A percentile compares a stretch with the other conserved stretches of the same genome.
phyloP scores from a whole-genome alignment of 257 asterid species.

The Fraxinus excelsior region DNA sequence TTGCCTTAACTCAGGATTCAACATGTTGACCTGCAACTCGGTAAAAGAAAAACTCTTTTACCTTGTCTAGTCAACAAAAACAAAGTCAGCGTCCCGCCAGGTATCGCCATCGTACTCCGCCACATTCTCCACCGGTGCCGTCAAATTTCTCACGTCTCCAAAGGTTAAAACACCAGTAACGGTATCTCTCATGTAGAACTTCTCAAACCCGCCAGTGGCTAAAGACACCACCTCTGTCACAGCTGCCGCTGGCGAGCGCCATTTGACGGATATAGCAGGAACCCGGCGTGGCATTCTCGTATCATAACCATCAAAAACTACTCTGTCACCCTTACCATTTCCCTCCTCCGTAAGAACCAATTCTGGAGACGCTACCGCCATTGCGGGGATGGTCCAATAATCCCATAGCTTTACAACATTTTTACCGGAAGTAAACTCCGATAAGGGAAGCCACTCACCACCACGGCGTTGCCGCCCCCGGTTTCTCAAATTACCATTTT shows the following conservation, averaged over 20 bases:
- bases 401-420: conserved; percentile 91
- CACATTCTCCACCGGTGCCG: conserved; percentile 52
- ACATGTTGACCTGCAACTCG: neutral
- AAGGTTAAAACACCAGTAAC: conserved; percentile 55
- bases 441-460: conserved; percentile 35
- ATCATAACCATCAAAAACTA: conserved; percentile 61
- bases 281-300: conserved; percentile 48
- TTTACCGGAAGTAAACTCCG: conserved; percentile 53
- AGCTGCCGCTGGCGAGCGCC: conserved; percentile 43
- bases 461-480: conserved; percentile 34
- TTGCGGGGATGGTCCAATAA: conserved; percentile 29
- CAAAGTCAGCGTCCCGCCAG: conserved; percentile 73
- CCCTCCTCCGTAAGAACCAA: conserved; percentile 49
- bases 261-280: conserved; percentile 65
- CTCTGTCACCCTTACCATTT: conserved; percentile 39
- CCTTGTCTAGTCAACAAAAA: neutral
- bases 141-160: conserved; percentile 73
- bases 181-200: conserved; percentile 64
- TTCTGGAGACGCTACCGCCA: conserved; percentile 24
- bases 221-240: conserved; percentile 4
- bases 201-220: conserved; percentile 32
- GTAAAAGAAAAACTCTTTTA: neutral
- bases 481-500: conserved; percentile 37
- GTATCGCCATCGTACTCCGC: conserved; percentile 47
- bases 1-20: neutral